Base-by-base conservation (phyloP, 2,329 filamentous ascomycete genomes). In the Cladosporium sp. region DNA sequence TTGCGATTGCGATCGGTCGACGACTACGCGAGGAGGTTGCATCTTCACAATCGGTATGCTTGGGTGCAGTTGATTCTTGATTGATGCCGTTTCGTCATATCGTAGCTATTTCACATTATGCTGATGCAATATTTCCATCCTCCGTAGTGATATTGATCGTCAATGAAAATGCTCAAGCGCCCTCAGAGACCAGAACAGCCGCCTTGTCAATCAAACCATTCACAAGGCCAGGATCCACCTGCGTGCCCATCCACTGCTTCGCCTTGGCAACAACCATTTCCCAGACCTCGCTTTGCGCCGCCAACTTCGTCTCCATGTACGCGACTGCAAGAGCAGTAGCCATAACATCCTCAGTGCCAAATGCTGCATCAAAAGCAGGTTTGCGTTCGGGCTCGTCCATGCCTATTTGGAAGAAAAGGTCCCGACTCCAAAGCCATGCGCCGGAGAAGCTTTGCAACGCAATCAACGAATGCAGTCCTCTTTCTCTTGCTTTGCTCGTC, bases 261-360 rank as follows among this genome's bases (percentile, higher is more conserved):
- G 79, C 82, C 71, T 85, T 86, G 8, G 78, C 76, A 13, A 77
- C 80, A 34, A 86, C 67, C 71, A 87, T 70, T 54, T 84, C 82
- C 83, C 83, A 88, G 6, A 74, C 73, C 2, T 82, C 83, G 61
- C 70, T 68, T 44, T 79, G 70, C 0, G 55, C 66, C 0, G 30
- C 57, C 52, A 80, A 58, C 49, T 70, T 74, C 36, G 45, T 63
- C 59, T 79, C 73, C 54, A 87, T 63, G 52, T 69, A 79, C 1
- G 64, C 69, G 7, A 84, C 50, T 1, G 74, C 77, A 22, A 79
- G 47, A 1, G 65, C 65, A 1, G 75, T 76, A 2, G 63, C 62
- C 15, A 67, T 12, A 12, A 59, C 53, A 36, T 55, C 52, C 55
- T 60, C 37, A 3, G 43, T 43, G 2, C 22, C 43, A 34, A 51